Conservation (phyloP, 2,329 filamentous ascomycete species). For the Alternaria conjuncta region DNA sequence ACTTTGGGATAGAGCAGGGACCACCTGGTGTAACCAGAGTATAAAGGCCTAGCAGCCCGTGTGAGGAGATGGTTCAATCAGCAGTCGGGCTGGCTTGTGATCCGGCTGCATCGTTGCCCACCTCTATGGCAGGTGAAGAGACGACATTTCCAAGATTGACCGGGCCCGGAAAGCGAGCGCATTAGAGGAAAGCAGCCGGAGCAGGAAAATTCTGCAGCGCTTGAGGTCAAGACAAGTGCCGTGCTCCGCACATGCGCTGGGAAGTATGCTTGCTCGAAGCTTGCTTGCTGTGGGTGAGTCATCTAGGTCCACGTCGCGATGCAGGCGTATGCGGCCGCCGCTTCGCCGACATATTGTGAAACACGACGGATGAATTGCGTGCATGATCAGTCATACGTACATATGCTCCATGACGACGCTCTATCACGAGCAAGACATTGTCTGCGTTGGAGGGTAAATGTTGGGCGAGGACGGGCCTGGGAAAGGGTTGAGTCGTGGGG, state of each 20-base stretch:
- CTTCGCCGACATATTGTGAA: slow-evolving; percentile 39
- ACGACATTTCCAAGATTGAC: slow-evolving; percentile 12
- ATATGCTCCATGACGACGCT: slow-evolving; percentile 18
- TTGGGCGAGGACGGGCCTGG: slow-evolving; percentile 4
- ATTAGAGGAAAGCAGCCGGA: neutral
- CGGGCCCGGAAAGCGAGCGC: neutral
- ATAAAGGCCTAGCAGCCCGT: slow-evolving; percentile 4
- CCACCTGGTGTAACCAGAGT: slow-evolving; percentile 15
- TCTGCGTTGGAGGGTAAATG: neutral
- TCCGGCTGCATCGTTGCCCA: slow-evolving; percentile 10
- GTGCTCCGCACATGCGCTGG: slow-evolving; percentile 9
- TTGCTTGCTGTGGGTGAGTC: slow-evolving; percentile 39
- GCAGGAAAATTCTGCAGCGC: slow-evolving; percentile 6
- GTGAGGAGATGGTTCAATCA: slow-evolving; percentile 11
- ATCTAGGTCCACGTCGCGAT: slow-evolving; percentile 40
- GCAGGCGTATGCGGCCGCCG: slow-evolving; percentile 26
- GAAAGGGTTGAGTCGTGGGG: slow-evolving; percentile 2
- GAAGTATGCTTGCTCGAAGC: slow-evolving; percentile 1
- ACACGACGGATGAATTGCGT: slow-evolving; percentile 30
- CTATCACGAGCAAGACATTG: slow-evolving; percentile 1
- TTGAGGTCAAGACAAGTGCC: slow-evolving; percentile 18
- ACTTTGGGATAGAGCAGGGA: slow-evolving; percentile 29
- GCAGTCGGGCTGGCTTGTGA: slow-evolving; percentile 27
- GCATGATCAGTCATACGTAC: slow-evolving; percentile 25
- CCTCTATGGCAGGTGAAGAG: slow-evolving; percentile 17